Percentiles rank a stretch among this genome's conserved stretches.
Conservation (phyloP, 768 basidiomycete species). For the Mycena vulgaris region DNA sequence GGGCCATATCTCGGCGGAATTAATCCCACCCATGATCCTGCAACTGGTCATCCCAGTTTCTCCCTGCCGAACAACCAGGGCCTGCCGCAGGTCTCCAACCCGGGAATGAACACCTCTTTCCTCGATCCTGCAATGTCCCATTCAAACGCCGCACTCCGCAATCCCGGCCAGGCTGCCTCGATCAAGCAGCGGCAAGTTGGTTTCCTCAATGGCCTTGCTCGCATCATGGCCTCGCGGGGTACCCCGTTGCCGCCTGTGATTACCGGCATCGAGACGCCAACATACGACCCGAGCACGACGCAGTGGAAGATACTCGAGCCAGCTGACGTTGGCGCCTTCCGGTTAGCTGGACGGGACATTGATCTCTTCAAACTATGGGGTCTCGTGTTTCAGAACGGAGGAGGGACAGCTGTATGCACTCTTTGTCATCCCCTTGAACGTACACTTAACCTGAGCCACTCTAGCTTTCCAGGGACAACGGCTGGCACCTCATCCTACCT, state of each 20-base stretch:
- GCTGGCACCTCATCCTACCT: constrained; percentile 68
- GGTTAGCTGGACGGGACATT: constrained; percentile 81
- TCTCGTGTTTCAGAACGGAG: constrained; percentile 72
- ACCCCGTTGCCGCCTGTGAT: constrained; percentile 84
- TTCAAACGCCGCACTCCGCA: constrained; percentile 53
- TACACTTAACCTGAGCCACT: constrained; percentile 32
- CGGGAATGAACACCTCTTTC: constrained; percentile 51
- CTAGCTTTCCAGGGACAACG: constrained; percentile 67
- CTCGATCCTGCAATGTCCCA: constrained; percentile 63
- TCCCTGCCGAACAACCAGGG: constrained; percentile 63
- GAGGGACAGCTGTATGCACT: constrained; percentile 69
- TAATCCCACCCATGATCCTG: constrained; percentile 59
- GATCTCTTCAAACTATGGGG: constrained; percentile 85
- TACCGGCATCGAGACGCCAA: constrained; percentile 71
- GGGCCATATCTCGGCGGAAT: constrained; percentile 78
- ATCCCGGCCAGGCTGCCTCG: constrained; percentile 52
- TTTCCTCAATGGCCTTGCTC: constrained; percentile 75
- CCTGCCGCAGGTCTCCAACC: constrained; percentile 47
- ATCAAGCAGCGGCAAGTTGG: constrained; percentile 70
- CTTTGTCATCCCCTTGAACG: constrained; percentile 30
- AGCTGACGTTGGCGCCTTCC: constrained; percentile 73
- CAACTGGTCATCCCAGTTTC: constrained; percentile 59
- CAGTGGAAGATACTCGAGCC: constrained; percentile 78
- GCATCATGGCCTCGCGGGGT: constrained; percentile 68
- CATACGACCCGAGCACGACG: constrained; percentile 75